These are phyloP conservation scores for Acacia concinna DNA, from an alignment of 331 rosid genomes.

Conservation along the genomic window DNA sequence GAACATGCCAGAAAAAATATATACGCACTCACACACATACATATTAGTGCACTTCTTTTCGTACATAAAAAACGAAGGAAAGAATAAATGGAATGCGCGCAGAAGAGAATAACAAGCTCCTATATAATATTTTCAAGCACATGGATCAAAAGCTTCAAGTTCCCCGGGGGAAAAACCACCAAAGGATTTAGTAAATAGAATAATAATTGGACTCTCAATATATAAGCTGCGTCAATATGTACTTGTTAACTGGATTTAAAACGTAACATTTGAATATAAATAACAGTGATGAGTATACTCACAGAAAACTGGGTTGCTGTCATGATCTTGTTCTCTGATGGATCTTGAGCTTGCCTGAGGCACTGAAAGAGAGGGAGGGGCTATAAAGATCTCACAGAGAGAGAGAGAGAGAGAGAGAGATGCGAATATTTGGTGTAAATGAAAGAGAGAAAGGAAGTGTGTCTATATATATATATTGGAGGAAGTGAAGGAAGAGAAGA, in stretches of 20 bases:
- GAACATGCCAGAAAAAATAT: conserved; percentile 8
- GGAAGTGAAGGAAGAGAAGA: neutral
- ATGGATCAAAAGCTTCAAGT: conserved; percentile 12
- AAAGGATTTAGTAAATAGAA: conserved; percentile 8
- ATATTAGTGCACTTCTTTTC: neutral
- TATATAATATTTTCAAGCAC: neutral
- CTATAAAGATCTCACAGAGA: neutral
- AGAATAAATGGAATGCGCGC: conserved; percentile 1
- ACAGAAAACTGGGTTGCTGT: conserved; percentile 47
- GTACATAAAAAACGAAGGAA: neutral
- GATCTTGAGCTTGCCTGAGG: conserved; percentile 17
- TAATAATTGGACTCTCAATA: neutral
- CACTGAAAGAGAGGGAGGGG: conserved; percentile 7
- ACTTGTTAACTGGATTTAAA: neutral
- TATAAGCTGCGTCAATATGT: neutral
- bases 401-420: conserved; percentile 11
- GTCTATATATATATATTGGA: neutral
- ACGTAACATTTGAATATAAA: neutral
- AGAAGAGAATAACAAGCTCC: conserved; percentile 20
- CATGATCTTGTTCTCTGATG: conserved; percentile 28
- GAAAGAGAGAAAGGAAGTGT: conserved; percentile 24
- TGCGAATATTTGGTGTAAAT: conserved; percentile 30
- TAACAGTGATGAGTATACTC: conserved; percentile 38
- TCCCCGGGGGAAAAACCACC: conserved; percentile 20
- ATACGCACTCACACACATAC: too few species aligned